Percentiles rank a stretch among this genome's conserved stretches.
These are phyloP conservation scores for Lepidopterella palustris DNA, from an alignment of 495 filamentous ascomycete species.

Conservation along the genomic window DNA sequence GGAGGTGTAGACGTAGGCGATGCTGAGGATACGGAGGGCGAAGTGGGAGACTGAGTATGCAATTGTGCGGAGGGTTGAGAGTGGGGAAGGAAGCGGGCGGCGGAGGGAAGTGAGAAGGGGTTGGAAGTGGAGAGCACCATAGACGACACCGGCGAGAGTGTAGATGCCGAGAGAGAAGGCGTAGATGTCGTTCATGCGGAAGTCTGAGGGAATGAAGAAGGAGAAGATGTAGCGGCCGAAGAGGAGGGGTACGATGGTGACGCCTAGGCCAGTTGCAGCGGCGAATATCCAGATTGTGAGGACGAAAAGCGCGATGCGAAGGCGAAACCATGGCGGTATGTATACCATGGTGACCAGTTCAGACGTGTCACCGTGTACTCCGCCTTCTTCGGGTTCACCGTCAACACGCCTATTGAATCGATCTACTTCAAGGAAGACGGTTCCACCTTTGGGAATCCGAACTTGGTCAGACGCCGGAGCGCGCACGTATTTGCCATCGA, in stretches of 20 bases:
- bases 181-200: conserved; percentile 88
- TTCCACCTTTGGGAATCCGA: conserved; percentile 75
- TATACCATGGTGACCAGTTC: conserved; percentile 76
- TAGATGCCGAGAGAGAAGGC: conserved; percentile 87
- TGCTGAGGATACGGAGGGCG: conserved; percentile 27
- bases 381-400: conserved; percentile 50
- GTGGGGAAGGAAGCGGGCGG: conserved; percentile 12
- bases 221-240: conserved; percentile 74
- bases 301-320: conserved; percentile 78
- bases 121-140: conserved; percentile 46
- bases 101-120: conserved; percentile 36
- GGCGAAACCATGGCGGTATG: conserved; percentile 76
- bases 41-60: conserved; percentile 9
- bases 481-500: conserved; percentile 78
- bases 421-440: conserved; percentile 75
- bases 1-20: conserved; percentile 66
- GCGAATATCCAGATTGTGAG: conserved; percentile 90
- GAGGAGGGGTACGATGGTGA: conserved; percentile 77
- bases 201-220: conserved; percentile 54
- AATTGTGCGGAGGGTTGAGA: conserved; percentile 14
- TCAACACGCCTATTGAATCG: conserved; percentile 63
- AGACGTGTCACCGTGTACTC: conserved; percentile 58
- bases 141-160: conserved; percentile 59
- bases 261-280: conserved; percentile 79
- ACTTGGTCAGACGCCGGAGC: conserved; percentile 90